Conservation (phyloP, 2,329 filamentous ascomycete genomes). For the Rhynchosporium secalis region DNA sequence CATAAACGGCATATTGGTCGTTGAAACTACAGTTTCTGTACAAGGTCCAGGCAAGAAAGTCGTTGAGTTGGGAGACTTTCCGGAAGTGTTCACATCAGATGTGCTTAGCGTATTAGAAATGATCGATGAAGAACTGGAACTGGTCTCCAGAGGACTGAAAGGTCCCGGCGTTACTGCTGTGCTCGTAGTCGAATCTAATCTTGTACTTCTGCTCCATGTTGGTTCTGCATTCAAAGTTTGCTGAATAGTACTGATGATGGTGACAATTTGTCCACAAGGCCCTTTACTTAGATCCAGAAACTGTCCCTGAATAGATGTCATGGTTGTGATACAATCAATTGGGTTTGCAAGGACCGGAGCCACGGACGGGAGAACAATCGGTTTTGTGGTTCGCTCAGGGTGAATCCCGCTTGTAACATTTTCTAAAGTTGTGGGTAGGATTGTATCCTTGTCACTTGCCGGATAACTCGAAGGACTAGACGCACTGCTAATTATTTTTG, state of each 20-base stretch:
- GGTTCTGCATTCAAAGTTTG: background rate
- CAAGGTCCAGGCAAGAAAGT: background rate
- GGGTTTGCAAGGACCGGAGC: background rate
- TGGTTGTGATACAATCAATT: background rate
- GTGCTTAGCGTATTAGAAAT: too few relatives aligned
- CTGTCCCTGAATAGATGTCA: background rate
- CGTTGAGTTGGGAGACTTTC: background rate
- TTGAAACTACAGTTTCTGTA: conserved; percentile 21
- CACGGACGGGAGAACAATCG: background rate
- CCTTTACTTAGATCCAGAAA: conserved; percentile 2
- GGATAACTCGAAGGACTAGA: background rate
- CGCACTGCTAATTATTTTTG: too few relatives aligned
- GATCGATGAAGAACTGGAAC: background rate
- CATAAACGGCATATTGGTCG: conserved; percentile 10
- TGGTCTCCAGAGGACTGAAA: background rate
- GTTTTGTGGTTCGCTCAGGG: background rate
- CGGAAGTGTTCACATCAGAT: background rate
- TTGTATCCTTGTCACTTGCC: background rate
- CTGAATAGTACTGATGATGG: conserved; percentile 1
- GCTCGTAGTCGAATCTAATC: background rate
- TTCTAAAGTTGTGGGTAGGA: background rate
- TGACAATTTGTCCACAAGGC: background rate
- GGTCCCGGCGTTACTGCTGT: background rate
- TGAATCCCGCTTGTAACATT: background rate
- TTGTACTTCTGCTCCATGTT: background rate